Conservation (phyloP, 2,329 filamentous ascomycete species). For the Phialophora tarda region DNA sequence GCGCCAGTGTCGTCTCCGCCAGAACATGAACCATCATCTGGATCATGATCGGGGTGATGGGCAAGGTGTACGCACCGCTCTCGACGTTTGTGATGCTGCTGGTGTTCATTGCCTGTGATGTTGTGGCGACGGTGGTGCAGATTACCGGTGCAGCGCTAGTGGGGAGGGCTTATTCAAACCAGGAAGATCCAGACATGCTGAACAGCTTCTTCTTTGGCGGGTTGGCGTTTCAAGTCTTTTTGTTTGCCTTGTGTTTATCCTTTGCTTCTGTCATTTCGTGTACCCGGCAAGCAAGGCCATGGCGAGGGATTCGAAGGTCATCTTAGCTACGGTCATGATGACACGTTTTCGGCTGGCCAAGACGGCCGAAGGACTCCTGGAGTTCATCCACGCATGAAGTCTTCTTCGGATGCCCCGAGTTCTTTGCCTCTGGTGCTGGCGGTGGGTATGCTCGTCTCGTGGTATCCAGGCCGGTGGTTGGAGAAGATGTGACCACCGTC, state of each 20-base stretch:
- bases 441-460: conserved; percentile 53
- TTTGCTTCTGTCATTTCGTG: conserved; percentile 50
- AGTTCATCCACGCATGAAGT: conserved; percentile 57
- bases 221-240: conserved; percentile 61
- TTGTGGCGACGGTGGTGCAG: conserved; percentile 60
- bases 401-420: conserved; percentile 62
- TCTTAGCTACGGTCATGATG: conserved; percentile 51
- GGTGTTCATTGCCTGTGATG: conserved; percentile 62
- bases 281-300: conserved; percentile 44
- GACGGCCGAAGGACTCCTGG: conserved; percentile 57
- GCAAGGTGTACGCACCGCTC: conserved; percentile 52
- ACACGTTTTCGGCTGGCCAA: conserved; percentile 62
- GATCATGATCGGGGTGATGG: conserved; percentile 56
- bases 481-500: not conserved
- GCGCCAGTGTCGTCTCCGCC: conserved; percentile 63
- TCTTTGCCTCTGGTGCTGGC: conserved; percentile 59
- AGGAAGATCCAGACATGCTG: conserved; percentile 56
- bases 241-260: conserved; percentile 57
- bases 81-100: conserved; percentile 56
- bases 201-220: conserved; percentile 64
- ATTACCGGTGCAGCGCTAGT: conserved; percentile 62
- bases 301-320: conserved; percentile 43
- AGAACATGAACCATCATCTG: conserved; percentile 62
- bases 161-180: conserved; percentile 56
- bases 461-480: conserved; percentile 53